These are phyloP conservation scores for Stagonosporopsis cucurbitacearum DNA, from an alignment of 2,329 filamentous ascomycete species.

Conservation along the genomic window DNA sequence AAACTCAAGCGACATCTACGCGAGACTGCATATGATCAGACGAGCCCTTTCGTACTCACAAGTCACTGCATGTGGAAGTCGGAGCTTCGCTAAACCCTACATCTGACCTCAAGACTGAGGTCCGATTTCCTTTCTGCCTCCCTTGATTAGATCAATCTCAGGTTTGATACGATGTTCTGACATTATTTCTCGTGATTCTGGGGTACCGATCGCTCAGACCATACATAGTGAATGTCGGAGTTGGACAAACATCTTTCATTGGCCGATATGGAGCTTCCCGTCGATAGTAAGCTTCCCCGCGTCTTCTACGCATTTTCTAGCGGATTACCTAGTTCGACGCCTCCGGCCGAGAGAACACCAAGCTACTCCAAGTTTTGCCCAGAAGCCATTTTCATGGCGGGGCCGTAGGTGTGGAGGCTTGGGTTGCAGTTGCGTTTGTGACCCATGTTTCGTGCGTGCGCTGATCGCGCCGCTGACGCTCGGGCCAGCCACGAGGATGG, in stretches of 20 bases:
- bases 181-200: background rate
- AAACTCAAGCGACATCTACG: background rate
- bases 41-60: background rate
- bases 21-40: background rate
- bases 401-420: constrained; percentile 1
- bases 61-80: background rate
- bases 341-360: constrained; percentile 5
- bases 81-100: background rate
- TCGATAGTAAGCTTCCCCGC: constrained; percentile 3
- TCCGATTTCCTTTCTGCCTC: background rate
- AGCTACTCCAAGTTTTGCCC: constrained; percentile 4
- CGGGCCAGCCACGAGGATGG: background rate
- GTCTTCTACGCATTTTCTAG: constrained; percentile 10
- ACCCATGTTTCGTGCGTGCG: background rate
- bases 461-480: constrained; percentile 7
- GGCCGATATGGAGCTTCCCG: background rate
- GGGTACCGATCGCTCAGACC: background rate
- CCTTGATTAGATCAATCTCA: background rate
- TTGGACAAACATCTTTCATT: background rate
- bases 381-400: constrained; percentile 3
- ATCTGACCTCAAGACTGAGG: background rate
- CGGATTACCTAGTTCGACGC: constrained; percentile 1
- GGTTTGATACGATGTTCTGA: background rate
- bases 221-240: background rate
- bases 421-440: background rate